Base-by-base conservation (phyloP, 176 grass and related monocot genomes). In the Carex scoparia region DNA sequence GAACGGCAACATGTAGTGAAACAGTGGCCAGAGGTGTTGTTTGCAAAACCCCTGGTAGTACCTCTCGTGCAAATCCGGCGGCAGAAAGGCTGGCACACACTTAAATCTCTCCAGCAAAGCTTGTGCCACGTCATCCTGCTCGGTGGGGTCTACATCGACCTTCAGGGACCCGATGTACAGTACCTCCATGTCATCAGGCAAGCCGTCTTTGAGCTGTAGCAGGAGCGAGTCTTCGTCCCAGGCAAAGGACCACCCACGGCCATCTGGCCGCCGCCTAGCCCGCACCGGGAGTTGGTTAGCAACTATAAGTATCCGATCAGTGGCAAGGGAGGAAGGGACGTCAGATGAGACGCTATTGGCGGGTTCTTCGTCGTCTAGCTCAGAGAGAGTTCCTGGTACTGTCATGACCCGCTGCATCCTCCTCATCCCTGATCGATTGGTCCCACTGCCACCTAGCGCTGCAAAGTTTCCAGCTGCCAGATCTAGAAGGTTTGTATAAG, bases 1-100 rank as follows among this genome's bases (percentile, higher is more conserved):
- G 68, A 99, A 94, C 1, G 97, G 97, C 46, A 99, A 90, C 93
- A 99, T 99, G 90, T 99, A 96, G 84, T 99, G 97, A 69, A 99
- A 99, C 33, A 99, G 93, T 19, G 97, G 93, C 97, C 97, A 99
- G 2, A 99, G 93, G 1, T 88, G 82, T 65, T 90, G 91, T 81
- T 99, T 99, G 87, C 97, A 99, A 86, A 96, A 99, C 5, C 90
- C 78, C 59, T 99, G 93, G 85, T 99, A 99, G 84, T 92, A 99
- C 3, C 86, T 86, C 12, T 95, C 96, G 63, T 83, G 79, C 81
- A 95, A 70, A 75, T 87, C 66, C 46, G 92, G 88, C 4, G 96
- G 90, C 59, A 99, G 93, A 81, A 99, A 99, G 2, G 92, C 90
- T 53, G 93, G 93, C 10, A 69, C 90, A 76, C 96, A 99, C 77